Conservation (phyloP, 2,329 filamentous ascomycete species). For the Cladosporium velox region DNA sequence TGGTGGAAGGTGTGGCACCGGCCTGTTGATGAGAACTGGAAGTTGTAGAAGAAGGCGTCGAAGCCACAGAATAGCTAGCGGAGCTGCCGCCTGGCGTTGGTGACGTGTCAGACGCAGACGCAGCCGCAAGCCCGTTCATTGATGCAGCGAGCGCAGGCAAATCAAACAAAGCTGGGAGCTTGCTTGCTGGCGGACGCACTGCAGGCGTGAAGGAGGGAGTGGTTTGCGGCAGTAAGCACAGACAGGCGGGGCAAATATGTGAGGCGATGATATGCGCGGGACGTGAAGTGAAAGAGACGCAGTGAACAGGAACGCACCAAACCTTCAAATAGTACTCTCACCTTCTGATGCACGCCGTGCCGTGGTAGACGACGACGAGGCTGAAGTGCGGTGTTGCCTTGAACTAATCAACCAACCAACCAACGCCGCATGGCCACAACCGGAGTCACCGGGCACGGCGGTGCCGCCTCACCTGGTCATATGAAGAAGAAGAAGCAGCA, state of each 20-base stretch:
- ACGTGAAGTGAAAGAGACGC: not conserved
- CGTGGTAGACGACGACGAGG: not conserved
- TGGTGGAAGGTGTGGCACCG: not conserved
- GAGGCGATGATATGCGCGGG: not conserved
- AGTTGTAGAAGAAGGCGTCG: slow-evolving; percentile 8
- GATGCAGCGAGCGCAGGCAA: slow-evolving; percentile 12
- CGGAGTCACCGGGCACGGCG: slow-evolving; percentile 14
- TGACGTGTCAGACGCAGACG: slow-evolving; percentile 20
- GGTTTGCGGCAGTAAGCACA: slow-evolving; percentile 19
- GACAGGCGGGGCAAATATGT: not conserved
- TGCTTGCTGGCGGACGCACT: slow-evolving; percentile 17
- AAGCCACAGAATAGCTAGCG: not conserved
- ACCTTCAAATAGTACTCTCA: slow-evolving; percentile 1
- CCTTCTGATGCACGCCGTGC: slow-evolving; percentile 1
- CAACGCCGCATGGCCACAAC: not conserved
- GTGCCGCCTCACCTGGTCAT: slow-evolving; percentile 10
- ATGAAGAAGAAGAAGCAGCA: not conserved
- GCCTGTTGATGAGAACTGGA: not conserved
- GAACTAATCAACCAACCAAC: not conserved
- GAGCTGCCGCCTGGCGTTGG: slow-evolving; percentile 10
- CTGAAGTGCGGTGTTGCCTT: slow-evolving; percentile 10
- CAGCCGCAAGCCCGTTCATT: slow-evolving; percentile 15
- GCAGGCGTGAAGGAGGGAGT: slow-evolving; percentile 17
- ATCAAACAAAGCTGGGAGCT: not conserved
- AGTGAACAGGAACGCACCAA: slow-evolving; percentile 1